These are phyloP conservation scores for Coriolopsis trogii DNA, from an alignment of 1,284 basidiomycete genomes.

Conservation along the genomic window DNA sequence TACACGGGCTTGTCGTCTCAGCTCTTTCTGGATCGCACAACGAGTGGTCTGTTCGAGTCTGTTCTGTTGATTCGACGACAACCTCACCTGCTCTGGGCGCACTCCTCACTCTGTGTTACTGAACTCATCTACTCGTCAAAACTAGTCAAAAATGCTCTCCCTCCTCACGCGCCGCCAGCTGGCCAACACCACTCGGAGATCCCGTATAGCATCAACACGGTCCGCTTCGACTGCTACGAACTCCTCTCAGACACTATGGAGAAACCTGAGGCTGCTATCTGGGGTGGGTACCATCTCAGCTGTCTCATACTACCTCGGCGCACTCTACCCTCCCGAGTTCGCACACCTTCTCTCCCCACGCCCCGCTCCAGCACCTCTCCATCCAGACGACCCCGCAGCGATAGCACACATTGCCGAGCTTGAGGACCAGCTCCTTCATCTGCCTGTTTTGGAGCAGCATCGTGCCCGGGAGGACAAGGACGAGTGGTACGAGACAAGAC, in stretches of 20 bases:
- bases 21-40: too few relatives aligned
- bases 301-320: slow-evolving; percentile 53
- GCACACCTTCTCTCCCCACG: slow-evolving; percentile 72
- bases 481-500: slow-evolving; percentile 79
- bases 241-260: slow-evolving; percentile 16
- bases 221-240: slow-evolving; percentile 24
- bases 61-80: too few relatives aligned
- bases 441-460: slow-evolving; percentile 63
- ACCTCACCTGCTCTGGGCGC: too few relatives aligned
- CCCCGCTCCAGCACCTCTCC: slow-evolving; percentile 68
- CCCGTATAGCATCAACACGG: slow-evolving; percentile 1
- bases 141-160: neutral
- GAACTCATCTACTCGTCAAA: too few relatives aligned
- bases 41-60: too few relatives aligned
- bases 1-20: too few relatives aligned
- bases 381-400: slow-evolving; percentile 65
- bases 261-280: slow-evolving; percentile 21
- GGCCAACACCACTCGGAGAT: slow-evolving; percentile 5
- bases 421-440: slow-evolving; percentile 69
- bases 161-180: slow-evolving; percentile 13
- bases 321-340: slow-evolving; percentile 65
- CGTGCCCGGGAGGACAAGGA: slow-evolving; percentile 48
- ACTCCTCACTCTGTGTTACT: too few relatives aligned
- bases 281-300: slow-evolving; percentile 24
- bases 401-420: slow-evolving; percentile 60